Evolutionary conservation across 106 monocot species (phyloP), one percentile per base, ranked within the genome.

Genomic region (Allium fistulosum): DNA sequence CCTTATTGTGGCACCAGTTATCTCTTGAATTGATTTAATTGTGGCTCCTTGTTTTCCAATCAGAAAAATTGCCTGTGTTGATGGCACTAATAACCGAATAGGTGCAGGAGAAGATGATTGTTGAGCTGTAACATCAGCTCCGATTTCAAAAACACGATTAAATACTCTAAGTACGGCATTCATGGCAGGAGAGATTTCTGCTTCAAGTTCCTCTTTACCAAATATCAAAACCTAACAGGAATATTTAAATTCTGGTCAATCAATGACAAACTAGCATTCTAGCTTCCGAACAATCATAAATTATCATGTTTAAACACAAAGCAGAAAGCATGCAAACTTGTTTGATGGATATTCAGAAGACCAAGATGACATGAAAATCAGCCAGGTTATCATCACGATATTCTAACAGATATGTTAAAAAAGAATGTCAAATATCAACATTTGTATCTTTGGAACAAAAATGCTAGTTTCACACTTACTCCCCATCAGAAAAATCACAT

Each of bases 11-110:
- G 91, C 88, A 78, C 81, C 76, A 75, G 75, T 74, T 17, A 45
- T 69, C 74, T 96, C 95, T 65, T 96, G 95, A 67, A 96, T 96
- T 4, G 91, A 78, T 69, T 88, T 96, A 51, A 96, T 96, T 18
- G 66, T 60, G 27, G 65, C 27, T 15, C 95, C 95, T 67, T 88
- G 88, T 69, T 91, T 96, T 57, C 95, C 95, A 56, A 96, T 96
- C 69, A 96, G 77, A 72, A 74, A 88, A 26, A 88, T 76, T 12
- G 91, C 91, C 74, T 96, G 95, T 0, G 80, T 52, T 28, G 85
- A 79, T 63, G 88, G 72, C 13, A 88, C 80, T 74, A 97, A 80
- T 27, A 97, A 71, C 48, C 84, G 77, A 46, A 82, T 72, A 12
- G 85, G 81, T 45, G 69, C 12, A 10, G 74, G 72, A 18, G 47